phyloP scores from a whole-genome alignment of 805 yeast species.

The Candida quercuum region DNA sequence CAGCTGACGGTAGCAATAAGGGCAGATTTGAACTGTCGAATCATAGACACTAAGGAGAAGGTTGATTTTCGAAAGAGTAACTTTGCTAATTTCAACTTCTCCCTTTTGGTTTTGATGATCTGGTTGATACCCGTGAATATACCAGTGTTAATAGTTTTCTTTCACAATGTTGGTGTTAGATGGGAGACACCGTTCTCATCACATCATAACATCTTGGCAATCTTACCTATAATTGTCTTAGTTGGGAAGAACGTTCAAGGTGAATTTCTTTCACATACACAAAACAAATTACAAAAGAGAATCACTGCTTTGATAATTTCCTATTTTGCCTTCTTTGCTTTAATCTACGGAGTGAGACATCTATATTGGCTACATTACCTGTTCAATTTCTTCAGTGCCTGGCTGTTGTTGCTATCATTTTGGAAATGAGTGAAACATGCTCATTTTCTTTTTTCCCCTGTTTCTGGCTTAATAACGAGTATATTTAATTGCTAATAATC shows the following conservation, averaged over 20 bases:
- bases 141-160: slow-evolving; percentile 75
- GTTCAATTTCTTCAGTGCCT: slow-evolving; percentile 57
- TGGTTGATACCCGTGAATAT: slow-evolving; percentile 77
- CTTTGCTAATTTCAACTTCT: slow-evolving; percentile 53
- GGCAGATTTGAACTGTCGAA: slow-evolving; percentile 9
- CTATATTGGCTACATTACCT: slow-evolving; percentile 83
- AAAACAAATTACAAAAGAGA: slow-evolving; percentile 22
- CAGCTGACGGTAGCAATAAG: slow-evolving; percentile 52
- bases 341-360: slow-evolving; percentile 73
- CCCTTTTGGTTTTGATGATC: slow-evolving; percentile 60
- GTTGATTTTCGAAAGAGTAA: slow-evolving; percentile 20
- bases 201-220: slow-evolving; percentile 77
- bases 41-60: slow-evolving; percentile 12
- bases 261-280: slow-evolving; percentile 36
- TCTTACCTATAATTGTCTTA: slow-evolving; percentile 63
- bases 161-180: slow-evolving; percentile 68
- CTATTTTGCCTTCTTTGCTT: slow-evolving; percentile 55
- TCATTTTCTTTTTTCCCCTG: not conserved
- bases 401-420: slow-evolving; percentile 32
- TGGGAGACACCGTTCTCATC: slow-evolving; percentile 86
- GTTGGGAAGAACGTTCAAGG: slow-evolving; percentile 51
- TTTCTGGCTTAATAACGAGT: no score
- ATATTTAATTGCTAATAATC: no score
- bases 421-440: slow-evolving; percentile 9
- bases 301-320: slow-evolving; percentile 34